Base-by-base conservation (phyloP, 2,329 filamentous ascomycete genomes). In the Huntiella savannae region DNA sequence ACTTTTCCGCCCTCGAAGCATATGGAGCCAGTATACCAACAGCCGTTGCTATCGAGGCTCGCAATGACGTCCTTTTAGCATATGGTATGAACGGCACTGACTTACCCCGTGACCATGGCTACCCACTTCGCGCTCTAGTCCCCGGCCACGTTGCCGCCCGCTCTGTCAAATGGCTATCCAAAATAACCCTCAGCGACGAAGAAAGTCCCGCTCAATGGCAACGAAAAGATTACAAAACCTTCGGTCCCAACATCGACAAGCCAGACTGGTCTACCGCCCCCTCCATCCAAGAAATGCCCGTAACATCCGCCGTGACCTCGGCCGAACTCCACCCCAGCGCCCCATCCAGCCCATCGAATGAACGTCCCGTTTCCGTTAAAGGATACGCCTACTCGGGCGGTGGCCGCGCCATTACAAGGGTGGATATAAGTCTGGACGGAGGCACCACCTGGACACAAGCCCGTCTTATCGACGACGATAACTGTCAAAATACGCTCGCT, bases 351-450 rank as follows among this genome's bases (percentile, higher is more conserved):
- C 16, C 13, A 6, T 19, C 17, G 10, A 12, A 7, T 4, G 12
- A 45, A 33, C 19, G 52, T 46, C 2, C 54, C 13, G 57, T 68
- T 13, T 60, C 62, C 1, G 56, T 79, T 4, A 64, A 68, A 43
- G 78, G 78, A 1, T 82, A 79, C 56, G 78, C 78, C 2, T 79
- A 77, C 55, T 77, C 75, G 0, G 78, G 78, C 22, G 78, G 77
- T 39, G 78, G 78, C 1, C 68, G 74, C 32, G 67, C 67, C 55
- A 76, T 81, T 51, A 67, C 77, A 40, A 71, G 77, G n/a, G 77
- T 82, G 3, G 78, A 82, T 52, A 62, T 81, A 32, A 76, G 70
- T 49, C 61, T 75, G 28, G 77, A 82, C 54, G 72, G 70, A 17
- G 77, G 77, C 35, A 63, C 62, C 47, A 73, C 68, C 1, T 82